Evolutionary conservation across 2,329 filamentous ascomycete species (phyloP).

Genomic region (Neopestalotiopsis sp.): DNA sequence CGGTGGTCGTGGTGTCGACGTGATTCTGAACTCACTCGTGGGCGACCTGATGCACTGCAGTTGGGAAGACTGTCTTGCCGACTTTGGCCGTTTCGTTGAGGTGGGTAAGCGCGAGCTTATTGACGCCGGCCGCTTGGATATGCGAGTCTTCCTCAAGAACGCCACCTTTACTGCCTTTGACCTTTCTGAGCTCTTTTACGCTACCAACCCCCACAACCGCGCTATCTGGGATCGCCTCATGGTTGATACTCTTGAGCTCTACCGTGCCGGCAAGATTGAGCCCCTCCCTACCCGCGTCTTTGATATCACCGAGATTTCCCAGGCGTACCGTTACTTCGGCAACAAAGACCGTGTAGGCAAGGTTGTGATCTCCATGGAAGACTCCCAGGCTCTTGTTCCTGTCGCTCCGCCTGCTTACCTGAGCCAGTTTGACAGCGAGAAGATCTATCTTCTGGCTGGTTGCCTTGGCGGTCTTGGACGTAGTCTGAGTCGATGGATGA

Average conservation of each 20-base stretch:
- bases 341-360: background rate
- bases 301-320: conserved; percentile 26
- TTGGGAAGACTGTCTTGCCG: conserved; percentile 17
- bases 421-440: background rate
- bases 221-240: background rate
- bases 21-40: conserved; percentile 21
- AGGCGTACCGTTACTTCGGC: conserved; percentile 26
- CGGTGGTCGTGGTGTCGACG: conserved; percentile 19
- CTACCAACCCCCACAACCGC: background rate
- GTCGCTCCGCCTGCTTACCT: background rate
- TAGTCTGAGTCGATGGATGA: conserved; percentile 6
- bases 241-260: conserved; percentile 19
- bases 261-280: conserved; percentile 22
- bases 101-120: conserved; percentile 19
- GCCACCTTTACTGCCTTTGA: conserved; percentile 34
- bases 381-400: background rate
- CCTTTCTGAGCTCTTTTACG: conserved; percentile 10
- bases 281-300: conserved; percentile 22
- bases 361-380: background rate
- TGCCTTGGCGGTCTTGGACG: background rate
- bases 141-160: conserved; percentile 39
- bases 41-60: conserved; percentile 21
- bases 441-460: conserved; percentile 3
- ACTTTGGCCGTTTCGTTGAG: conserved; percentile 23
- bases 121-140: conserved; percentile 39